Percentiles rank a stretch among this genome's conserved stretches.
Conservation (phyloP, 1,284 basidiomycete species). For the Gymnopus androsaceus region DNA sequence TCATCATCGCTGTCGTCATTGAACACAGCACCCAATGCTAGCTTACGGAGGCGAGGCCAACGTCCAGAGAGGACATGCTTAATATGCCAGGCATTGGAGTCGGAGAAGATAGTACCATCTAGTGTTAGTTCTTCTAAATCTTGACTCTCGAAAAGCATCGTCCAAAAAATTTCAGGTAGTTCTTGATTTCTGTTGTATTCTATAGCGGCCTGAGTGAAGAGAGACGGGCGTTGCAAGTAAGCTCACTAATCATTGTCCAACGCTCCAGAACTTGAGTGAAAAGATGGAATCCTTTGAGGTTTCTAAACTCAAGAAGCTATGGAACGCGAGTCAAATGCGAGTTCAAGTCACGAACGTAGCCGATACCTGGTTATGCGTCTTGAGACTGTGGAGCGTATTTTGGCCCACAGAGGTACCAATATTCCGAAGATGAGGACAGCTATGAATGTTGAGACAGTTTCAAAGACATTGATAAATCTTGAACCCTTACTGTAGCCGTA, state of each 20-base stretch:
- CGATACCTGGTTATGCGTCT: slow-evolving; percentile 20
- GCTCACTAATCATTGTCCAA: slow-evolving; percentile 13
- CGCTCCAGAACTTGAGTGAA: slow-evolving; percentile 18
- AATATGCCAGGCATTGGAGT: slow-evolving; percentile 19
- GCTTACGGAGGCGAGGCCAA: slow-evolving; percentile 20
- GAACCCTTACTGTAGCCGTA: slow-evolving; percentile 19
- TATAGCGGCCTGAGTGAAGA: background rate
- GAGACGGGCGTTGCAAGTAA: too few species aligned
- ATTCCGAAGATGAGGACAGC: slow-evolving; percentile 20
- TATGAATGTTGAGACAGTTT: background rate
- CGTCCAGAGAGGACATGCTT: slow-evolving; percentile 19
- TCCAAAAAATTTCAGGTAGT: slow-evolving; percentile 22
- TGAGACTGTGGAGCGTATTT: slow-evolving; percentile 11
- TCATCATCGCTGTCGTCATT: slow-evolving; percentile 6
- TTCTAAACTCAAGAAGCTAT: slow-evolving; percentile 21
- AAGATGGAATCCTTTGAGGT: slow-evolving; percentile 19
- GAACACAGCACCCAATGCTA: slow-evolving; percentile 21
- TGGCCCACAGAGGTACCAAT: slow-evolving; percentile 21
- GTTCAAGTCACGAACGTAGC: background rate
- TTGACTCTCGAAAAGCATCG: slow-evolving; percentile 23
- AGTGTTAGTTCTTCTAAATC: slow-evolving; percentile 22
- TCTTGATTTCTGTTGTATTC: slow-evolving; percentile 14
- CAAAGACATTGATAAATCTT: background rate
- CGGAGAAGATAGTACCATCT: slow-evolving; percentile 20
- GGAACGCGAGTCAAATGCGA: background rate